phyloP scores from a whole-genome alignment of 805 yeast species.

The Candida suzukii region DNA sequence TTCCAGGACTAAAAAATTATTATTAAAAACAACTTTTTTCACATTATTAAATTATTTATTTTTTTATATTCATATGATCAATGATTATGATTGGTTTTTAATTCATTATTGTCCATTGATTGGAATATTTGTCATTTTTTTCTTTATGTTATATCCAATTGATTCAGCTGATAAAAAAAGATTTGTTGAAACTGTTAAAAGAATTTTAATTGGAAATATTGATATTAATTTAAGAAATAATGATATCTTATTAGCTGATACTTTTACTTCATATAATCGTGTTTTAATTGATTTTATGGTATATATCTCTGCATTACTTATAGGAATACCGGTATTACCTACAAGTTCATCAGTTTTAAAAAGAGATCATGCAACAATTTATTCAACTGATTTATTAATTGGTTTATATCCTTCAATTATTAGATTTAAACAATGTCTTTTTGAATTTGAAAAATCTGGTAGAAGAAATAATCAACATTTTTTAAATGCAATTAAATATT shows the following conservation, averaged over 20 bases:
- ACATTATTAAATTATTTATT: conserved; percentile 21
- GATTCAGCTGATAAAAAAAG: conserved; percentile 31
- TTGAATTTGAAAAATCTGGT: conserved; percentile 50
- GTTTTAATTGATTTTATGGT: conserved; percentile 67
- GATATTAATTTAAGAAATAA: conserved; percentile 57
- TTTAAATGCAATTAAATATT: conserved; percentile 69
- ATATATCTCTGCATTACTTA: conserved; percentile 39
- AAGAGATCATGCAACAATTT: conserved; percentile 21
- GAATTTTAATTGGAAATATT: conserved; percentile 55
- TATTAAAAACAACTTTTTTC: conserved; percentile 13
- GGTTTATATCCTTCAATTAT: conserved; percentile 57
- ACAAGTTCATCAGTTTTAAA: conserved; percentile 17
- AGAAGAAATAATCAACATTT: conserved; percentile 46
- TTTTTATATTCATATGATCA: conserved; percentile 19
- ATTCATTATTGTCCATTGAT: conserved; percentile 31
- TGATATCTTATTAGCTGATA: conserved; percentile 79
- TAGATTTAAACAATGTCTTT: conserved; percentile 74
- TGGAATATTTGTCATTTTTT: conserved; percentile 28
- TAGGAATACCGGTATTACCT: conserved; percentile 30
- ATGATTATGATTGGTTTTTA: conserved; percentile 10
- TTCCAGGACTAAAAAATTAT: conserved; percentile 7
- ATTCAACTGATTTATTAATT: conserved; percentile 23
- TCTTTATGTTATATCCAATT: conserved; percentile 28
- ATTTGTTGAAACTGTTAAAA: conserved; percentile 38
- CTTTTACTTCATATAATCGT: conserved; percentile 73